Base-by-base conservation (phyloP, 164 flowering plant genomes). In the Vitis labrusca region DNA sequence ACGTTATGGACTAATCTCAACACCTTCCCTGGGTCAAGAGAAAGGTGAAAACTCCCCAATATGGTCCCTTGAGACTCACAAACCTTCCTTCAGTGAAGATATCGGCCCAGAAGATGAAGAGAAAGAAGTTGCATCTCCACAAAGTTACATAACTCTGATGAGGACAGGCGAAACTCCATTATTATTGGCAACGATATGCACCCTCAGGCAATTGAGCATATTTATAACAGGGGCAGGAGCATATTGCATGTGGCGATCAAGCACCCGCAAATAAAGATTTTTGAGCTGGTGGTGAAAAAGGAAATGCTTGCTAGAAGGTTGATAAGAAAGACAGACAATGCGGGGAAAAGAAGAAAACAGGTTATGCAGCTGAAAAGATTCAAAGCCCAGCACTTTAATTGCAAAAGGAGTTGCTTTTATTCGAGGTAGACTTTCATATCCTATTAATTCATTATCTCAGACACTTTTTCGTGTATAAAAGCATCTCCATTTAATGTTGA, bases 221-320 rank as follows among this genome's bases (percentile, higher is more conserved):
- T 64, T 1, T 49, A 23, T 30, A 0, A 44, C 1, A 7, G 44
- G 5, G 72, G 65, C 1, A 30, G 37, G 50, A 71, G 59, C 54
- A 49, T 72, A 13, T 9, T 76, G 32, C 76, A 72, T 50, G 37
- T 76, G 5, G 73, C 67, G 5, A 65, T 76, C 9, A 44, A 44
- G 65, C 17, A 72, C 50, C 61, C 73, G 0, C 72, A 61, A 7
- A 2, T 3, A 3, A 53, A 65, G 17, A 50, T 76, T 2, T 64
- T 57, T 19, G 17, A 51, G 5, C 27, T 29, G 9, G 27, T 72
- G 8, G 52, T 32, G 57, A 11, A 68, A 15, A 52, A 14, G 63
- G 19, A 15, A 48, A 23, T 50, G 11, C 37, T 12, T 8, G 23
- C 12, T 57, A 8, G 15, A 8, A 51, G 68, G 49, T 5, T 70